Percentiles rank a stretch among this genome's conserved stretches.
Conservation (phyloP, 2,329 filamentous ascomycete species). For the Colletotrichum lentis region DNA sequence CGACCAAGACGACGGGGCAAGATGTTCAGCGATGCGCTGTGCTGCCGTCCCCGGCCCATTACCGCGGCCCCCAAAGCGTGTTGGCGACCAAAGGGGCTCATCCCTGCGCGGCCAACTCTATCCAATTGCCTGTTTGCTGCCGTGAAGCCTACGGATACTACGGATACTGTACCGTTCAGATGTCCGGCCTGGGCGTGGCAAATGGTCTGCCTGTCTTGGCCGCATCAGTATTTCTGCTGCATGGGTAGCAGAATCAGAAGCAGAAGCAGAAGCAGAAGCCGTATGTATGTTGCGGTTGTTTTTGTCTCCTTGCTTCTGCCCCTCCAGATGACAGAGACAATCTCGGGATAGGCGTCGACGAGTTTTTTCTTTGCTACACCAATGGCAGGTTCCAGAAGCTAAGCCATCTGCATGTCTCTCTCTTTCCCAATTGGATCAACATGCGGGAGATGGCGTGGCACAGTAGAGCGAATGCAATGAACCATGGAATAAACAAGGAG, state of each 20-base stretch:
- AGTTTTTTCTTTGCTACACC: neutral
- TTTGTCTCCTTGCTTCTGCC: neutral
- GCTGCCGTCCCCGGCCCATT: slow-evolving; percentile 28
- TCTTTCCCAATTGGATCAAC: slow-evolving; percentile 1
- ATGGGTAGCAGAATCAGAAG: slow-evolving; percentile 9
- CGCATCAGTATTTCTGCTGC: neutral
- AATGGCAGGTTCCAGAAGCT: slow-evolving; percentile 36
- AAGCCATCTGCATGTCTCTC: slow-evolving; percentile 11
- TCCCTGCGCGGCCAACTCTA: slow-evolving; percentile 22
- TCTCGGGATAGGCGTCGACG: slow-evolving; percentile 15
- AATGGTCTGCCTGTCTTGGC: neutral
- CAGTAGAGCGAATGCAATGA: slow-evolving; percentile 8
- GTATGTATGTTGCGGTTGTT: neutral
- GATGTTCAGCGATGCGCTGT: neutral
- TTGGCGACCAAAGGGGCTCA: slow-evolving; percentile 33
- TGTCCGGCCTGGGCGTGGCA: neutral
- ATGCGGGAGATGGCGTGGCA: slow-evolving; percentile 8
- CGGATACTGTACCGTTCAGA: neutral
- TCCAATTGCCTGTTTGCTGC: slow-evolving; percentile 33
- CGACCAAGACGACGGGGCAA: slow-evolving; percentile 3
- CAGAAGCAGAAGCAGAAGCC: slow-evolving; percentile 3
- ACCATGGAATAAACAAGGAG: slow-evolving; percentile 23
- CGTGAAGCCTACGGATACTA: slow-evolving; percentile 1
- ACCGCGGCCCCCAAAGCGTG: slow-evolving; percentile 22
- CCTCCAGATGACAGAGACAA: neutral